These are phyloP conservation scores for Flaveria floridana DNA, from an alignment of 140 eudicot genomes.

Conservation along the genomic window DNA sequence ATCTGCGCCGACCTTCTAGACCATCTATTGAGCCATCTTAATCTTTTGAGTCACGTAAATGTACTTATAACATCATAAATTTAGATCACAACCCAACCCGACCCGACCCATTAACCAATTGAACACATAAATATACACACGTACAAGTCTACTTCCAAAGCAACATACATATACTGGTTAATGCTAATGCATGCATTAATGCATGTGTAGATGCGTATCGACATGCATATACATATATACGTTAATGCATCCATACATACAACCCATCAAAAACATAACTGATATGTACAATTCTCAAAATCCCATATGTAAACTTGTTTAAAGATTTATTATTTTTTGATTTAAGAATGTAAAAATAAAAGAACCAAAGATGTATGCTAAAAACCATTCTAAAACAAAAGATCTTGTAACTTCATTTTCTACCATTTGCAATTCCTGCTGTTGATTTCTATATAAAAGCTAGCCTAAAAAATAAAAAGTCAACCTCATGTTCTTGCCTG, in stretches of 20 bases:
- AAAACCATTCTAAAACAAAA: constrained; percentile 24
- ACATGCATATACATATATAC: neutral
- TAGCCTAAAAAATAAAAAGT: constrained; percentile 36
- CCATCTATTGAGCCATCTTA: too few species aligned
- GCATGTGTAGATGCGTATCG: neutral
- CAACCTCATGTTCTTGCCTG: constrained; percentile 27
- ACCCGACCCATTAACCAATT: neutral
- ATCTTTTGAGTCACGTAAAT: too few species aligned
- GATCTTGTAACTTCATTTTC: constrained; percentile 22
- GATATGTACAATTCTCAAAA: constrained; percentile 22
- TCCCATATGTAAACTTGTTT: constrained; percentile 19
- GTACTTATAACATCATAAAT: too few species aligned
- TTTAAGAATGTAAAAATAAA: constrained; percentile 12
- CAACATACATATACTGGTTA: neutral
- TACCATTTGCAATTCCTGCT: constrained; percentile 26
- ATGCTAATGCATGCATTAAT: neutral
- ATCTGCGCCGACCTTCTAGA: too few species aligned
- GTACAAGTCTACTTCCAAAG: neutral
- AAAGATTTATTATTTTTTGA: constrained; percentile 15
- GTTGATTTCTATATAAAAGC: constrained; percentile 31
- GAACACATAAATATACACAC: neutral
- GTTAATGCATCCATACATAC: neutral
- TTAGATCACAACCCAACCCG: neutral
- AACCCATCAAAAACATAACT: constrained; percentile 24
- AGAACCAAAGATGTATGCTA: constrained; percentile 30